A percentile compares a stretch with the other conserved stretches of the same genome.
Evolutionary conservation across 176 grass and related monocot genomes (phyloP).

Genomic region (Phyllostachys edulis): DNA sequence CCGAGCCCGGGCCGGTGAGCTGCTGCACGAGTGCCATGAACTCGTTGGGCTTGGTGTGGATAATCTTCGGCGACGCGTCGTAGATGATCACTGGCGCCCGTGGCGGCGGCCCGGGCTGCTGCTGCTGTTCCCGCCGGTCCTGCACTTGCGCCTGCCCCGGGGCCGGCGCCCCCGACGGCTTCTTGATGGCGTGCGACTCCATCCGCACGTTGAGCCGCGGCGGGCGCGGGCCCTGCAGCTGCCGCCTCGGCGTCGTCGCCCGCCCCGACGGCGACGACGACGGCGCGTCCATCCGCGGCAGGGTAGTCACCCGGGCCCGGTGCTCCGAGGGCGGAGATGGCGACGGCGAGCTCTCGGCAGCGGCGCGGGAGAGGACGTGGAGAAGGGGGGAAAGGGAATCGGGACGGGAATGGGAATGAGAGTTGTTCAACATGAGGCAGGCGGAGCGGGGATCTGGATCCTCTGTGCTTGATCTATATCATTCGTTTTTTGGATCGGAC

Average conservation of each 20-base stretch:
- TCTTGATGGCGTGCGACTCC: constrained; percentile 87
- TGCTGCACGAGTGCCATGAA: constrained; percentile 96
- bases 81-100: constrained; percentile 85
- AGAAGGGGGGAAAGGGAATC: constrained; percentile 13
- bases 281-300: constrained; percentile 35
- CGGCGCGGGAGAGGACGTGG: constrained; percentile 30
- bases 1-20: constrained; percentile 59
- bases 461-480: too few relatives aligned
- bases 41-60: constrained; percentile 78
- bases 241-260: constrained; percentile 47
- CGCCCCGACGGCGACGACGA: constrained; percentile 27
- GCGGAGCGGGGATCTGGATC: too few relatives aligned
- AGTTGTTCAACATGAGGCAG: constrained; percentile 23
- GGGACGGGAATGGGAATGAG: background rate
- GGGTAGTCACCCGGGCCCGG: background rate
- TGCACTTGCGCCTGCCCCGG: background rate
- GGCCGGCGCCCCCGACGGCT: constrained; percentile 37
- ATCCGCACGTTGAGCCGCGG: constrained; percentile 59
- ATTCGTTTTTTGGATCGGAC: too few relatives aligned
- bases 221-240: constrained; percentile 78
- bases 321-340: background rate
- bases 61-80: constrained; percentile 88
- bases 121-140: background rate
- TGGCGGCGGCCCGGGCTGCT: background rate
- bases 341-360: constrained; percentile 1